Percentiles rank a stretch among this genome's conserved stretches.
Evolutionary conservation across 2,329 filamentous ascomycete genomes (phyloP).

Genomic region (Chaetomiaceae sp.): DNA sequence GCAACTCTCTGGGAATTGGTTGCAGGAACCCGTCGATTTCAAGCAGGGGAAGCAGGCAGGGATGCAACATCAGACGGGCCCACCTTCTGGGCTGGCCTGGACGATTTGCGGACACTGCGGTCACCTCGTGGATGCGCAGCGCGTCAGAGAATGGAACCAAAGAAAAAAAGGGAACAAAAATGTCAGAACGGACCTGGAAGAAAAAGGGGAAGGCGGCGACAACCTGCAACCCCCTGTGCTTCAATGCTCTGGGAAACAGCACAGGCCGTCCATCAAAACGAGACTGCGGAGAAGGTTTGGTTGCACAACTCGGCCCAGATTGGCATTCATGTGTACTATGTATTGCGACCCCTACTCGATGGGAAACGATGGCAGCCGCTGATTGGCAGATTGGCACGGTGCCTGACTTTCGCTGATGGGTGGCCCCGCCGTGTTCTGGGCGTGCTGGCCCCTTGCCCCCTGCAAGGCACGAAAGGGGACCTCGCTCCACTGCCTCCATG

Average conservation of each 20-base stretch:
- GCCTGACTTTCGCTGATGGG: constrained; percentile 7
- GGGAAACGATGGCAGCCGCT: not conserved
- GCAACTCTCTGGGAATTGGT: not conserved
- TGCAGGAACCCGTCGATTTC: constrained; percentile 1
- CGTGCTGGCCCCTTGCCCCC: constrained; percentile 3
- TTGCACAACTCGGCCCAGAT: constrained; percentile 4
- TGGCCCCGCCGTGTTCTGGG: constrained; percentile 7
- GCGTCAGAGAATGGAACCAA: too few species aligned
- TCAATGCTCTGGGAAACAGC: not conserved
- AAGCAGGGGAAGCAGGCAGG: not conserved
- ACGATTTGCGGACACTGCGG: too few species aligned
- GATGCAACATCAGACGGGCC: not conserved
- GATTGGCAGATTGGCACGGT: not conserved
- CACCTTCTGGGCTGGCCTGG: too few species aligned
- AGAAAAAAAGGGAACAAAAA: too few species aligned
- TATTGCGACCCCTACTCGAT: not conserved
- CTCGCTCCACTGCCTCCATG: too few species aligned
- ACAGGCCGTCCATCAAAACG: not conserved
- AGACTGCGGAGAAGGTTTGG: constrained; percentile 1
- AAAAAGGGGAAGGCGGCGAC: not conserved
- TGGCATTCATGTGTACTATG: too few species aligned
- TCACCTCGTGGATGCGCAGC: too few species aligned
- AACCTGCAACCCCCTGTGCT: not conserved
- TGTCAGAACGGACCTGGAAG: not conserved
- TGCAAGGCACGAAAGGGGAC: constrained; percentile 15